Evolutionary conservation across 306 rosid species (phyloP).

Genomic region (Vigna mungo): DNA sequence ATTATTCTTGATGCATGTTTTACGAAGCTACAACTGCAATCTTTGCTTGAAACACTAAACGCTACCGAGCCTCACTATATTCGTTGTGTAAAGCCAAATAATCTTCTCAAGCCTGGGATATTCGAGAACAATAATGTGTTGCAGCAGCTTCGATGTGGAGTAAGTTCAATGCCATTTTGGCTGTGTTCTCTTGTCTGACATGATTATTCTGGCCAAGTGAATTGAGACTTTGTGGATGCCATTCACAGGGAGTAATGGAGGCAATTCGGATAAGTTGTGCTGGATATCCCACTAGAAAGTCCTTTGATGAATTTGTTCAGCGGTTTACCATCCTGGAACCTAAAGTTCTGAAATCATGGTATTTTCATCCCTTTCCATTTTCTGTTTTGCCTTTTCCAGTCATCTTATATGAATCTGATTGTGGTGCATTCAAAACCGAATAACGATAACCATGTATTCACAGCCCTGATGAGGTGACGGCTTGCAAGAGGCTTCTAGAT

Average conservation of each 20-base stretch:
- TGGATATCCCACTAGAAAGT: conserved; percentile 93
- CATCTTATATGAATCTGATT: conserved; percentile 21
- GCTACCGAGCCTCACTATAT: conserved; percentile 96
- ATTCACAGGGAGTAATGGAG: conserved; percentile 94
- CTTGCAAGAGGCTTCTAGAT: conserved; percentile 75
- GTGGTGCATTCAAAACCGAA: conserved; percentile 10
- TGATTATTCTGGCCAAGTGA: conserved; percentile 31
- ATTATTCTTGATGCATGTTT: conserved; percentile 35
- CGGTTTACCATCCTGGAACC: conserved; percentile 84
- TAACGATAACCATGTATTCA: conserved; percentile 35
- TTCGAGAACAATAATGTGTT: conserved; percentile 82
- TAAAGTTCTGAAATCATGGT: conserved; percentile 70
- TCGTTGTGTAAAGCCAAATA: conserved; percentile 96
- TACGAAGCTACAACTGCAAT: conserved; percentile 85
- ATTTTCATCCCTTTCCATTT: conserved; percentile 40
- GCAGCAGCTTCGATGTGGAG: conserved; percentile 95
- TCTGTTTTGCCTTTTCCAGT: not conserved
- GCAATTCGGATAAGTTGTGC: conserved; percentile 99
- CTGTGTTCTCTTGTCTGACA: conserved; percentile 29
- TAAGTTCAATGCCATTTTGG: conserved; percentile 52
- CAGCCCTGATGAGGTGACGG: conserved; percentile 75
- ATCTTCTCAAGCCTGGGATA: conserved; percentile 84
- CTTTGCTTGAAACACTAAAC: conserved; percentile 91
- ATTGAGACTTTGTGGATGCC: conserved; percentile 34
- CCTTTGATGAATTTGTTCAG: conserved; percentile 71